Conservation (phyloP, 495 filamentous ascomycete genomes). For the Chlorociboria aeruginascens region DNA sequence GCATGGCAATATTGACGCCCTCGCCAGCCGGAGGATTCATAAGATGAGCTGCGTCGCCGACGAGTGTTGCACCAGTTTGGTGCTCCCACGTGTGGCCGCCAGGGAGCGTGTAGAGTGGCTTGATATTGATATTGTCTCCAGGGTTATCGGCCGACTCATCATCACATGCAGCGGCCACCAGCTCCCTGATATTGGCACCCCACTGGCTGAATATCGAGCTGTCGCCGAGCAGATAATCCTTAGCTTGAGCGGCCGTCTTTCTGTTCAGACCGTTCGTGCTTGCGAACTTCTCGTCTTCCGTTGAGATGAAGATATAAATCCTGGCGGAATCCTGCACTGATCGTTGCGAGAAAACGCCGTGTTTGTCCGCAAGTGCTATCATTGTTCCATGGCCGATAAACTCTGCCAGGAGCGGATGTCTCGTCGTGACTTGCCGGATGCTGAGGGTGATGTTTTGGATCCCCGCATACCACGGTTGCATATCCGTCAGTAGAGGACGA, state of each 20-base stretch:
- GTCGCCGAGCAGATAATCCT: neutral
- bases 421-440: conserved; percentile 28
- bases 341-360: conserved; percentile 31
- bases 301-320: conserved; percentile 18
- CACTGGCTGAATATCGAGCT: neutral
- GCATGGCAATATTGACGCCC: conserved; percentile 46
- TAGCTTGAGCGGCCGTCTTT: neutral
- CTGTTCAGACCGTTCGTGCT: conserved; percentile 3
- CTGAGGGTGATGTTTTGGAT: conserved; percentile 25
- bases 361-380: conserved; percentile 29
- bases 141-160: conserved; percentile 4
- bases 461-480: conserved; percentile 20
- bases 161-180: conserved; percentile 7
- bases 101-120: conserved; percentile 39
- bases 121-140: conserved; percentile 1
- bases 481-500: conserved; percentile 13
- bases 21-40: conserved; percentile 50
- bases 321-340: conserved; percentile 34
- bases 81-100: conserved; percentile 39
- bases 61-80: conserved; percentile 34
- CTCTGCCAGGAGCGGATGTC: conserved; percentile 21
- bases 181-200: neutral
- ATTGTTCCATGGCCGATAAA: conserved; percentile 27
- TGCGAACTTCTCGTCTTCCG: conserved; percentile 14
- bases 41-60: conserved; percentile 52